phyloP scores from a whole-genome alignment of 2,329 filamentous ascomycete species.

The Chaetomiaceae sp. region DNA sequence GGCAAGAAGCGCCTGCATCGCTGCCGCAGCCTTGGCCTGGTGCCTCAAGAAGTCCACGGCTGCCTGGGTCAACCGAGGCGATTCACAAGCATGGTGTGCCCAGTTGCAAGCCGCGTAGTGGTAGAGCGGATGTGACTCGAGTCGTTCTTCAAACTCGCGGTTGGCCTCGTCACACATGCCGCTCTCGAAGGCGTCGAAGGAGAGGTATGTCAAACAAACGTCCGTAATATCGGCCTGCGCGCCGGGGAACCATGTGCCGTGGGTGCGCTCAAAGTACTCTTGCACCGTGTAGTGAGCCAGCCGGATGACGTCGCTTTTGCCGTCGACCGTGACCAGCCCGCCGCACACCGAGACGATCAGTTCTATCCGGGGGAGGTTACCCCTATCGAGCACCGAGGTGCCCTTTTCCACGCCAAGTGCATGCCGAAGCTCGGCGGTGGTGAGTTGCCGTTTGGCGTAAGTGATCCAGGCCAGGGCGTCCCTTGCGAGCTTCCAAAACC shows the following conservation, averaged over 20 bases:
- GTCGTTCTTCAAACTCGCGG: too few relatives aligned
- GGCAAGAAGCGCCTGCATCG: too few relatives aligned
- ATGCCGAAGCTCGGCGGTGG: constrained; percentile 33
- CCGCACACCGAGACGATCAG: constrained; percentile 33
- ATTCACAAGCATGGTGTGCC: constrained; percentile 31
- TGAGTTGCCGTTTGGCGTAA: constrained; percentile 29
- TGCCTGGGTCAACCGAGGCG: too few relatives aligned
- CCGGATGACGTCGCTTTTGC: constrained; percentile 33
- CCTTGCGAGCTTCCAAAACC: constrained; percentile 21
- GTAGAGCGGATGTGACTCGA: constrained; percentile 28
- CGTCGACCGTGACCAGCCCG: constrained; percentile 37
- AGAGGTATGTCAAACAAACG: constrained; percentile 30
- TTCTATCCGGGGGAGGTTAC: constrained; percentile 28
- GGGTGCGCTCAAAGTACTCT: constrained; percentile 35
- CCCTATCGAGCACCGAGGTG: constrained; percentile 28
- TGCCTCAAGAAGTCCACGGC: too few relatives aligned
- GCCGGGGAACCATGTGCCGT: background rate
- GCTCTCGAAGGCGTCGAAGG: constrained; percentile 25
- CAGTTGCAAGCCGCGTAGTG: constrained; percentile 33
- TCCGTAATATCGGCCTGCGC: constrained; percentile 9
- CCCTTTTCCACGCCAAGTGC: constrained; percentile 34
- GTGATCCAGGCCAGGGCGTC: constrained; percentile 35
- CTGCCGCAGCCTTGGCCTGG: too few relatives aligned
- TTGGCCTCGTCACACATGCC: too few relatives aligned
- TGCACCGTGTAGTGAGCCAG: constrained; percentile 40